phyloP scores from a whole-genome alignment of 345 rosid species.

The Eucalyptus erythrocorys region DNA sequence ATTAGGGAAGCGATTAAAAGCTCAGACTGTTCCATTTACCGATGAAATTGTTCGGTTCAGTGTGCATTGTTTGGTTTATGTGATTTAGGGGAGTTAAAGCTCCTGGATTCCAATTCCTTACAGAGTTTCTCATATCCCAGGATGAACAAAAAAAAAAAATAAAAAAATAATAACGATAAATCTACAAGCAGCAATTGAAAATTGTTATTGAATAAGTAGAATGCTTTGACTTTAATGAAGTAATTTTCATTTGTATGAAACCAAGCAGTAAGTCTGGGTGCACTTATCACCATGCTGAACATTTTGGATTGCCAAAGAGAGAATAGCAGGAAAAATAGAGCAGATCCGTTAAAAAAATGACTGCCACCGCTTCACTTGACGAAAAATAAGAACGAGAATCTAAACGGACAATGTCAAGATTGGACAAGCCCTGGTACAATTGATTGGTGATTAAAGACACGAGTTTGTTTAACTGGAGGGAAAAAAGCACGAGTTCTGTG shows the following conservation, averaged over 20 bases:
- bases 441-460: not conserved
- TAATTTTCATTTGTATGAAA: conserved; percentile 71
- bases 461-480: not conserved
- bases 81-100: not conserved
- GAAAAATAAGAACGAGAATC: not conserved
- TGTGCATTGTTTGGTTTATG: no score
- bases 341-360: not conserved
- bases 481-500: not conserved
- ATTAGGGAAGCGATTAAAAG: no score
- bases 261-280: conserved; percentile 82
- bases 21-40: no score
- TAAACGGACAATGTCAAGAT: not conserved
- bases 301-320: conserved; percentile 59
- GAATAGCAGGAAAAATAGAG: conserved; percentile 40
- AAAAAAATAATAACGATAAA: not conserved
- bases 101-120: conserved; percentile 27
- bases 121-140: conserved; percentile 67
- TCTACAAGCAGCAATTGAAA: not conserved
- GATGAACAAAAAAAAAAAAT: not conserved
- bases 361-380: not conserved
- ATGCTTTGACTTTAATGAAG: conserved; percentile 48
- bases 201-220: not conserved
- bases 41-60: no score
- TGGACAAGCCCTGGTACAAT: not conserved
- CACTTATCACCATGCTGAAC: conserved; percentile 60